These are phyloP conservation scores for Allium cepa DNA, from an alignment of 106 monocot species.

Conservation along the genomic window DNA sequence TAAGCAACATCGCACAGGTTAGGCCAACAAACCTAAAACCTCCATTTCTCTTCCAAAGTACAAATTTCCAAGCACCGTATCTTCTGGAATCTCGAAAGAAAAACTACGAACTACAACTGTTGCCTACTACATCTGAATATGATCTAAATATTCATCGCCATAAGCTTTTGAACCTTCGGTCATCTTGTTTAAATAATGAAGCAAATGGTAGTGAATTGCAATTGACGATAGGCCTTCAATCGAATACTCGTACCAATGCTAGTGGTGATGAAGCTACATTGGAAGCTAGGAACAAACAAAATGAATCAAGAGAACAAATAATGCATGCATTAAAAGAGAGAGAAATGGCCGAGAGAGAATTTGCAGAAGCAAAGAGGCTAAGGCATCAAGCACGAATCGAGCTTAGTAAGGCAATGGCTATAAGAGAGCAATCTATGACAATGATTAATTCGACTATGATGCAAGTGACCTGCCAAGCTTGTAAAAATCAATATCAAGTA, in stretches of 20 bases:
- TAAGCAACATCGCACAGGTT: background rate
- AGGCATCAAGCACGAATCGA: slow-evolving; percentile 16
- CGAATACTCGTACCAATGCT: too few relatives aligned
- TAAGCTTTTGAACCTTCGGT: background rate
- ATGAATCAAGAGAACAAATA: slow-evolving; percentile 4
- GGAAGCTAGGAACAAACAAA: background rate
- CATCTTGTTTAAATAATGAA: background rate
- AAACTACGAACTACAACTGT: slow-evolving; percentile 17
- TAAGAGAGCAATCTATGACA: slow-evolving; percentile 7
- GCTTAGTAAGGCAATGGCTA: slow-evolving; percentile 5
- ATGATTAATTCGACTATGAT: slow-evolving; percentile 12
- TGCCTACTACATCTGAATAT: background rate
- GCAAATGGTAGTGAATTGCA: background rate
- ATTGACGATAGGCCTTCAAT: slow-evolving; percentile 7
- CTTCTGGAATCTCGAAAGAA: background rate
- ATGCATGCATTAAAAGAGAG: background rate
- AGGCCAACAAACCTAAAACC: background rate
- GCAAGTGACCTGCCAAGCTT: slow-evolving; percentile 17
- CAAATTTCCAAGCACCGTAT: too few relatives aligned
- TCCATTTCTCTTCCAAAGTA: background rate
- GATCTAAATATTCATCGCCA: background rate
- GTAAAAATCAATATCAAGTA: slow-evolving; percentile 9
- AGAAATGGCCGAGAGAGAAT: slow-evolving; percentile 10
- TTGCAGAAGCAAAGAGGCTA: slow-evolving; percentile 9
- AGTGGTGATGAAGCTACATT: background rate